Percentiles rank a stretch among this genome's conserved stretches.
These are phyloP conservation scores for Breynia disticha DNA, from an alignment of 441 rosid genomes.

Conservation along the genomic window DNA sequence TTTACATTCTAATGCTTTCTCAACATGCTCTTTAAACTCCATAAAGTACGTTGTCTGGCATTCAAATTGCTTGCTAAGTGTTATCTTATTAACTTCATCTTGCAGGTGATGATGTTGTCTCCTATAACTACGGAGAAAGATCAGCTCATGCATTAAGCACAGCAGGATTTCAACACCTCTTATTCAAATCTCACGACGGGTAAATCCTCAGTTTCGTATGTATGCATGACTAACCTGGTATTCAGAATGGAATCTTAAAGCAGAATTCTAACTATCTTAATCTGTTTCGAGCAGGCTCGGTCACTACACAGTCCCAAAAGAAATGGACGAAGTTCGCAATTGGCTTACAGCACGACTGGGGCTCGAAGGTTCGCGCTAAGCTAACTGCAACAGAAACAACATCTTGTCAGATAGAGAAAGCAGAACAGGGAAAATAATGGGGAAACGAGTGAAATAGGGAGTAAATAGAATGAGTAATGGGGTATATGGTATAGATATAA, in stretches of 20 bases:
- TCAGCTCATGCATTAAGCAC: constrained; percentile 45
- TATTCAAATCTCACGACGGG: constrained; percentile 68
- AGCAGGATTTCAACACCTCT: constrained; percentile 57
- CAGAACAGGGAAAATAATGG: constrained; percentile 23
- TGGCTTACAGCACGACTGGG: constrained; percentile 69
- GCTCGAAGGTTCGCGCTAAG: constrained; percentile 53
- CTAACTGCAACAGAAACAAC: constrained; percentile 11
- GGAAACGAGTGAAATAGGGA: constrained; percentile 21
- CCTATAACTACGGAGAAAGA: constrained; percentile 60
- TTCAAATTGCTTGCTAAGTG: too few species aligned
- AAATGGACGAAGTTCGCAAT: constrained; percentile 69
- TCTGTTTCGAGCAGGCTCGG: constrained; percentile 55
- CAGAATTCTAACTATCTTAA: not conserved
- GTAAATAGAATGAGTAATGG: constrained; percentile 22
- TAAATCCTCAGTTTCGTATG: constrained; percentile 18
- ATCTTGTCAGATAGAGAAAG: constrained; percentile 15
- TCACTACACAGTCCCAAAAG: constrained; percentile 79
- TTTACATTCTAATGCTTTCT: not conserved
- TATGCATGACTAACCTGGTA: not conserved
- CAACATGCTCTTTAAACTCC: not conserved
- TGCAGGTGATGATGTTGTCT: constrained; percentile 81
- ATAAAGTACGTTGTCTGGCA: too few species aligned
- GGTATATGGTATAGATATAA: constrained; percentile 37
- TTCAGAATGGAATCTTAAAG: not conserved
- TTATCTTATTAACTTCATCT: constrained; percentile 1